A percentile compares a stretch with the other conserved stretches of the same genome.
phyloP scores from a whole-genome alignment of 345 rosid species.

The Eucalyptus cloeziana region DNA sequence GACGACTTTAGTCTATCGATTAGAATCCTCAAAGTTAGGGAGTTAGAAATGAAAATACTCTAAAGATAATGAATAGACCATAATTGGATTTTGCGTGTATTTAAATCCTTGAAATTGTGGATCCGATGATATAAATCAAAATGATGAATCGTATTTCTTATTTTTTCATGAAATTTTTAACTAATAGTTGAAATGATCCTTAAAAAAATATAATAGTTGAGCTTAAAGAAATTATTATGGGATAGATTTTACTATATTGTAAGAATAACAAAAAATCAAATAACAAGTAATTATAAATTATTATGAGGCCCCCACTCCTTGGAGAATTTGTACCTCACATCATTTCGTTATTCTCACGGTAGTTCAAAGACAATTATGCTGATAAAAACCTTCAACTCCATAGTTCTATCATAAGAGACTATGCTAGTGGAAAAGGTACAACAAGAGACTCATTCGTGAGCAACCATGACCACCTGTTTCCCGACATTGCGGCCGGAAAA shows the following conservation, averaged over 20 bases:
- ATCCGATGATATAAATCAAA: neutral
- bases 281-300: too few relatives aligned
- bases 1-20: neutral
- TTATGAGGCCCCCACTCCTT: rapidly evolving
- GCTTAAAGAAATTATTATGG: too few relatives aligned
- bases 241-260: too few relatives aligned
- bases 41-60: neutral
- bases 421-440: neutral
- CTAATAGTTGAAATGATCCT: too few relatives aligned
- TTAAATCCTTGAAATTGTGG: neutral
- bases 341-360: rapidly evolving
- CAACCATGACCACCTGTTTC: neutral
- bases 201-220: neutral
- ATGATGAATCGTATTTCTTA: neutral
- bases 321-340: too few relatives aligned
- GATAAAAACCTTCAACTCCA: too few relatives aligned
- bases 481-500: neutral
- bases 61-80: neutral
- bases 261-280: too few relatives aligned
- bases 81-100: neutral
- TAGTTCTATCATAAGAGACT: neutral
- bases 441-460: neutral
- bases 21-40: neutral
- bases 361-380: rapidly evolving
- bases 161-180: neutral